A percentile compares a stretch with the other conserved stretches of the same genome.
These are phyloP conservation scores for Fraxinus baroniana DNA, from an alignment of 305 asterid genomes.

Conservation along the genomic window DNA sequence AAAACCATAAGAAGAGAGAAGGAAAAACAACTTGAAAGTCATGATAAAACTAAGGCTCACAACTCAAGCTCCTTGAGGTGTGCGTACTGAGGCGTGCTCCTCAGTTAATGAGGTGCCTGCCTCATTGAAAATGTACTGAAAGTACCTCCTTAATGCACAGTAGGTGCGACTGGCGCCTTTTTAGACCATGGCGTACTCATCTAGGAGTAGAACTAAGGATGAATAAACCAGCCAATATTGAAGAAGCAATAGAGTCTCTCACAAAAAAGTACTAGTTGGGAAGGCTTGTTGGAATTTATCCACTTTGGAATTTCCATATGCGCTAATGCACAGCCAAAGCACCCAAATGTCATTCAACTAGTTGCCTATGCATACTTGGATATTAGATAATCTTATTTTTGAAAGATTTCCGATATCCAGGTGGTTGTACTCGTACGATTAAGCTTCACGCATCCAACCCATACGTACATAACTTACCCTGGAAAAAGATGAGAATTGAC, in stretches of 20 bases:
- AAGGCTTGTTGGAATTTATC: constrained; percentile 11
- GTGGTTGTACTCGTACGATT: not conserved
- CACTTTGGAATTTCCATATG: constrained; percentile 3
- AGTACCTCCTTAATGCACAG: not conserved
- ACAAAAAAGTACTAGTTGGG: constrained; percentile 12
- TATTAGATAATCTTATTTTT: not conserved
- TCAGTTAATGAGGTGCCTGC: not conserved
- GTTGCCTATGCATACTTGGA: not conserved
- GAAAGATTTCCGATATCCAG: not conserved
- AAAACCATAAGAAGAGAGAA: not conserved
- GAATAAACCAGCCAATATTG: not conserved
- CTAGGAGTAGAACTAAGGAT: not conserved
- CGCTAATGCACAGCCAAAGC: not conserved
- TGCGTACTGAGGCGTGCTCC: not conserved
- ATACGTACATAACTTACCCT: not conserved
- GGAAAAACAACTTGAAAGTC: not conserved
- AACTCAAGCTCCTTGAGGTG: not conserved
- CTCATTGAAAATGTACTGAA: not conserved
- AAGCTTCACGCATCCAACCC: not conserved
- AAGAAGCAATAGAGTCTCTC: constrained; percentile 7
- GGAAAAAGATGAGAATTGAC: not conserved
- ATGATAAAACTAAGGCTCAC: not conserved
- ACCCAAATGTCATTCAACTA: not conserved
- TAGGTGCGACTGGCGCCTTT: not conserved
- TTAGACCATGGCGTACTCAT: not conserved